phyloP scores from a whole-genome alignment of 164 flowering plant genomes.

The Magnolia kwangsiensis region DNA sequence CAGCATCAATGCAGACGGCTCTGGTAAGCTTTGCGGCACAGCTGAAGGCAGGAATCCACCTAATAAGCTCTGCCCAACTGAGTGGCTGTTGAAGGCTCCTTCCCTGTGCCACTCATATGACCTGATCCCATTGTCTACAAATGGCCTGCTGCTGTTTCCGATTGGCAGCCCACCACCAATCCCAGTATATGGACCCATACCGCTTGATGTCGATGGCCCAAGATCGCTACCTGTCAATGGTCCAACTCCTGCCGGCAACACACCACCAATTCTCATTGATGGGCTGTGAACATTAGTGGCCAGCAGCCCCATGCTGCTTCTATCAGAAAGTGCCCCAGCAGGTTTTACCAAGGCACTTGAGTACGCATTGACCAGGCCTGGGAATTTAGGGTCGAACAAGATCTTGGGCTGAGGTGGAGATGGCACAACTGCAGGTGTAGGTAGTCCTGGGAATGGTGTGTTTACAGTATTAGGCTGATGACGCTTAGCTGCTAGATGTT shows the following conservation, averaged over 20 bases:
- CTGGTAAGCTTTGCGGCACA: constrained; percentile 15
- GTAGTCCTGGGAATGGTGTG: neutral
- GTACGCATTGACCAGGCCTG: constrained; percentile 16
- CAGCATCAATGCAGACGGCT: constrained; percentile 13
- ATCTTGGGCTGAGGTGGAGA: constrained; percentile 15
- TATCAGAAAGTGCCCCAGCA: constrained; percentile 9
- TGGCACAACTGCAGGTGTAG: neutral
- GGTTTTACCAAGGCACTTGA: constrained; percentile 14
- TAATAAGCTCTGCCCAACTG: constrained; percentile 2
- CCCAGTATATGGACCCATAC: constrained; percentile 15
- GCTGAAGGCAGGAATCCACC: neutral
- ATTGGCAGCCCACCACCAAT: constrained; percentile 12
- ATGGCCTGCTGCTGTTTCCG: constrained; percentile 6
- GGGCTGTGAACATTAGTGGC: neutral
- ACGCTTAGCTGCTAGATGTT: constrained; percentile 27
- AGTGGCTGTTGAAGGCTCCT: constrained; percentile 10
- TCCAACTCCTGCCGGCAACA: constrained; percentile 3
- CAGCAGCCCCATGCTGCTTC: constrained; percentile 12
- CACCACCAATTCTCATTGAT: constrained; percentile 2
- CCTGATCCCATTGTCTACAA: neutral
- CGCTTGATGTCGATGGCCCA: neutral
- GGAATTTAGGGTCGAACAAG: constrained; percentile 16
- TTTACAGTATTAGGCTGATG: constrained; percentile 5
- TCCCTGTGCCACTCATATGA: constrained; percentile 27
- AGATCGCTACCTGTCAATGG: neutral